Evolutionary conservation across 345 rosid genomes (phyloP).

Genomic region (Hibiscus mutabilis): DNA sequence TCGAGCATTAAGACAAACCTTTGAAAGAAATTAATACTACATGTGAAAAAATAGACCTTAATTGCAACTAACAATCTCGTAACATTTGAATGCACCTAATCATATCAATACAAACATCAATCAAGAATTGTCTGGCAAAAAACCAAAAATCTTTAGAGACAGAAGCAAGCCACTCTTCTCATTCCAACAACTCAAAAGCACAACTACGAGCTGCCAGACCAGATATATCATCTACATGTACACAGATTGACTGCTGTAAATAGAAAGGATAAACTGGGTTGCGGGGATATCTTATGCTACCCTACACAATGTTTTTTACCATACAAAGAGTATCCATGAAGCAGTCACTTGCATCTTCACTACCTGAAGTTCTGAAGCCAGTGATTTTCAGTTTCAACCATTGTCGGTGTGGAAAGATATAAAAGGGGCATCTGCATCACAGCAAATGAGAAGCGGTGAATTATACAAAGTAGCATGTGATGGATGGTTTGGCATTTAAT

Average conservation of each 20-base stretch:
- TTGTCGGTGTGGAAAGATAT: background rate
- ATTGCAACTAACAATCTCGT: background rate
- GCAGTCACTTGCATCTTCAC: background rate
- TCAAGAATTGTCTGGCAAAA: background rate
- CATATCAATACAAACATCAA: conserved; percentile 4
- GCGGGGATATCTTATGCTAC: conserved; percentile 2
- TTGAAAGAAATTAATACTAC: background rate
- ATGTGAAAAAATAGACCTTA: background rate
- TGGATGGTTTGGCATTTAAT: background rate
- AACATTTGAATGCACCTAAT: conserved; percentile 6
- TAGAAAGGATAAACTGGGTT: background rate
- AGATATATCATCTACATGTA: conserved; percentile 25
- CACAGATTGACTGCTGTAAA: conserved; percentile 11
- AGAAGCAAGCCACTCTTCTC: background rate
- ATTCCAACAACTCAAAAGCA: conserved; percentile 13
- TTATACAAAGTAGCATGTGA: background rate
- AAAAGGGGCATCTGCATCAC: background rate
- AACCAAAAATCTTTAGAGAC: background rate
- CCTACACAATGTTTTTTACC: conserved; percentile 9
- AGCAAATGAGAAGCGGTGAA: background rate
- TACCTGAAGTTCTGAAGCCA: background rate
- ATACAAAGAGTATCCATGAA: conserved; percentile 1
- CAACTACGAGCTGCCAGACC: conserved; percentile 12
- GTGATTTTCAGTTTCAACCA: conserved; percentile 12
- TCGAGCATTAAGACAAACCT: background rate